These are phyloP conservation scores for Penicillium aurantiogriseum DNA, from an alignment of 2,329 filamentous ascomycete genomes.

Conservation along the genomic window DNA sequence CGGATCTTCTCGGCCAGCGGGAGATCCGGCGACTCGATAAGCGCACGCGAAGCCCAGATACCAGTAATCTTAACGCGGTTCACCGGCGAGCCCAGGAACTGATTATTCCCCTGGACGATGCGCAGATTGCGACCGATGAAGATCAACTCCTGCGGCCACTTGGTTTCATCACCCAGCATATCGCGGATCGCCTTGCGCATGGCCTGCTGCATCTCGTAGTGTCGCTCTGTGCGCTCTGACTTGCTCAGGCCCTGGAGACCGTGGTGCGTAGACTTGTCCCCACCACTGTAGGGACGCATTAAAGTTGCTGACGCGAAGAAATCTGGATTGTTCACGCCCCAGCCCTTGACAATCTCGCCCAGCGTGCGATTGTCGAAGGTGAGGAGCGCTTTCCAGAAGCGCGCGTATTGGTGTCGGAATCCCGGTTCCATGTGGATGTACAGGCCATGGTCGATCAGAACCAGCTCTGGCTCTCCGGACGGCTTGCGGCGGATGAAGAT, in stretches of 20 bases:
- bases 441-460: slow-evolving; percentile 94
- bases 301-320: slow-evolving; percentile 89
- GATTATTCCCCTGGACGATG: slow-evolving; percentile 91
- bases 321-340: slow-evolving; percentile 87
- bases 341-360: slow-evolving; percentile 66
- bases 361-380: slow-evolving; percentile 89
- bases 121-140: slow-evolving; percentile 90
- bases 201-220: slow-evolving; percentile 78
- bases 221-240: slow-evolving; percentile 55
- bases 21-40: slow-evolving; percentile 72
- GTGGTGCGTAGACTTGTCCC: slow-evolving; percentile 65
- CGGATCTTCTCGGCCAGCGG: slow-evolving; percentile 60
- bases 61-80: slow-evolving; percentile 93
- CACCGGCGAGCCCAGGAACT: slow-evolving; percentile 83
- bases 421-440: slow-evolving; percentile 86
- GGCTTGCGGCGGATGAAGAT: slow-evolving; percentile 89
- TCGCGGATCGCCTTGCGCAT: slow-evolving; percentile 71
- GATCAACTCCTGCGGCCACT: slow-evolving; percentile 86
- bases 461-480: slow-evolving; percentile 79
- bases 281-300: slow-evolving; percentile 86
- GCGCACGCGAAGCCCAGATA: slow-evolving; percentile 77
- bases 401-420: slow-evolving; percentile 81
- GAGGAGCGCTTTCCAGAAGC: slow-evolving; percentile 92
- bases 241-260: slow-evolving; percentile 53
- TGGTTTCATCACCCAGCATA: slow-evolving; percentile 78